Conservation (phyloP, 2,329 filamentous ascomycete species). For the Fusarium clavum region DNA sequence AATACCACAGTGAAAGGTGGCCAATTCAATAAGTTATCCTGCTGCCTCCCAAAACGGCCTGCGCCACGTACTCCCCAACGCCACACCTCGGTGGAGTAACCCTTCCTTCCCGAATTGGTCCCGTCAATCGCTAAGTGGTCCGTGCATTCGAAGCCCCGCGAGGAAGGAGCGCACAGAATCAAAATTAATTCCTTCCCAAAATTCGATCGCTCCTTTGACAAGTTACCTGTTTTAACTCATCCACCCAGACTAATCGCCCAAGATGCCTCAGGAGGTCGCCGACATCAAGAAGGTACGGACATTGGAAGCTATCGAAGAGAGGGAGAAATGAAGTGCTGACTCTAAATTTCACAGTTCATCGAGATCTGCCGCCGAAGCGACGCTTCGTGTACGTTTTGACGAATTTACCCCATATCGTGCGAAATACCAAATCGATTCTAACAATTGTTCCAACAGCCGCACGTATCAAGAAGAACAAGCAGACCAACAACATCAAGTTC, state of each 20-base stretch:
- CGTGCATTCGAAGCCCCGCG: constrained; percentile 46
- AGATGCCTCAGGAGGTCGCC: constrained; percentile 97
- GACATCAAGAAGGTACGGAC: constrained; percentile 87
- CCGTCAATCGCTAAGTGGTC: constrained; percentile 30
- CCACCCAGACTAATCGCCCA: constrained; percentile 66
- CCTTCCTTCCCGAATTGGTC: constrained; percentile 32
- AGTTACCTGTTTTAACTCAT: constrained; percentile 45
- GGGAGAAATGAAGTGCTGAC: constrained; percentile 47
- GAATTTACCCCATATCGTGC: constrained; percentile 19
- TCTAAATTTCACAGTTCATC: constrained; percentile 81
- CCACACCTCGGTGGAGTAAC: constrained; percentile 40
- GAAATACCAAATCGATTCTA: constrained; percentile 42
- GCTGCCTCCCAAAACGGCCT: constrained; percentile 16
- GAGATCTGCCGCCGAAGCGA: constrained; percentile 99
- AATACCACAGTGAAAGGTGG: constrained; percentile 39
- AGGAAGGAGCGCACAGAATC: constrained; percentile 50
- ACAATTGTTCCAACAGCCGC: constrained; percentile 68
- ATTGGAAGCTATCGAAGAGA: neutral
- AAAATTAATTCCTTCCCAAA: constrained; percentile 45
- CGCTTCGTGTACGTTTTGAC: constrained; percentile 87
- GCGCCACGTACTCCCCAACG: constrained; percentile 31
- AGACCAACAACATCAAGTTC: constrained; percentile 97
- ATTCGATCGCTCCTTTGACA: constrained; percentile 46
- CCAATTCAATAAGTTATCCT: constrained; percentile 24
- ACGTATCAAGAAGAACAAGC: constrained; percentile 96